A percentile compares a stretch with the other conserved stretches of the same genome.
phyloP scores from a whole-genome alignment of 2,329 filamentous ascomycete genomes.

The Talaromyces sp. region DNA sequence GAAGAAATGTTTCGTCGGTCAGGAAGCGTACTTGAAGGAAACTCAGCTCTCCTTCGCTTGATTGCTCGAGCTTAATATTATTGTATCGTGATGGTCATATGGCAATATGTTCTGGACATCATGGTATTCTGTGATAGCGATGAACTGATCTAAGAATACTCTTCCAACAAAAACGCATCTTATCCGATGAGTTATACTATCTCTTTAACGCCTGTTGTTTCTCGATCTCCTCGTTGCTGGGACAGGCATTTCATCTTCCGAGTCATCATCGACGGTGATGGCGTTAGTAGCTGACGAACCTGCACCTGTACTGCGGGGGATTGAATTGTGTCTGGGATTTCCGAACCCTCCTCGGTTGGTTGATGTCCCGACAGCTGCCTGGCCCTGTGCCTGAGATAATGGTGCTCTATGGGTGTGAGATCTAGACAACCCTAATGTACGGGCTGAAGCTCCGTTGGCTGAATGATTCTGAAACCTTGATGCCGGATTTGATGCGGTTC shows the following conservation, averaged over 20 bases:
- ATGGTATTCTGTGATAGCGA: neutral
- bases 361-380: neutral
- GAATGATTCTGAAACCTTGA: neutral
- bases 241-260: constrained; percentile 25
- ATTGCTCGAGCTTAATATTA: neutral
- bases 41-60: neutral
- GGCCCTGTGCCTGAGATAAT: neutral
- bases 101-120: constrained; percentile 3
- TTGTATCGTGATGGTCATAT: constrained; percentile 6
- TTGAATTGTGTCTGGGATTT: neutral
- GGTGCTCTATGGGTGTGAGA: neutral
- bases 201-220: constrained; percentile 18
- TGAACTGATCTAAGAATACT: constrained; percentile 6
- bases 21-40: neutral
- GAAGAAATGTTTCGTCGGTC: neutral
- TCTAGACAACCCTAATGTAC: neutral
- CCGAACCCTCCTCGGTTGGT: neutral
- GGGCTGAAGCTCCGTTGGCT: neutral
- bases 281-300: constrained; percentile 26
- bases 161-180: constrained; percentile 1
- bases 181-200: neutral
- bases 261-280: constrained; percentile 29
- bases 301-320: neutral
- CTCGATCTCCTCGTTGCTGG: constrained; percentile 23
- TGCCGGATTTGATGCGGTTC: neutral